Base-by-base conservation (phyloP, 331 rosid species). In the Quercus tomentella region DNA sequence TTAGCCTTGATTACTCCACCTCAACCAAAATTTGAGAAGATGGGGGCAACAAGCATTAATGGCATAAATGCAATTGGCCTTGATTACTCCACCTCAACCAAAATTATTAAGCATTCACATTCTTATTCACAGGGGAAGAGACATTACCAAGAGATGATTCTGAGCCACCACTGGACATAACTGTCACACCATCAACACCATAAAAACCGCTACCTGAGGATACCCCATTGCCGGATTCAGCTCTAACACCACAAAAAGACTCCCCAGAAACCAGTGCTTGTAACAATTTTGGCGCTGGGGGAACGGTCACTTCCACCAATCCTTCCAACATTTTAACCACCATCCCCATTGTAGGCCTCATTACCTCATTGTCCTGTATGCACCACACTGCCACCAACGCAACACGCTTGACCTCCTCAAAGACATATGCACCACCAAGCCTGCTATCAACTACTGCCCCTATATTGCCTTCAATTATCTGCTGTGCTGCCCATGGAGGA, bases 301-400 rank as follows among this genome's bases (percentile, higher is more conserved):
- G 98, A 77, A 87, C 86, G 33, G 72, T 56, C 20, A 90, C 88
- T 67, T 82, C 89, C 78, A 91, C 90, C 65, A 91, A 76, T 23
- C 97, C 98, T 72, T 93, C 92, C 82, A 93, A 78, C 98, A 90
- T 90, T 82, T 88, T 91, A 88, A 93, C 93, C 73, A 91, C 97
- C 89, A 76, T 85, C 52, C 88, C 87, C 98, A 93, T 93, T 0
- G 91, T 65, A 68, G 98, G 98, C 84, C 98, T 86, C 58, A 66
- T 66, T 76, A 79, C 85, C 74, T 93, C 98, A 1, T 92, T 89
- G 62, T 93, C 98, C 79, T 93, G 98, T 80, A 93, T 91, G 89
- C 98, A 93, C 98, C 98, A 93, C 63, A 93, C 94, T 5, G 97
- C 98, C 43, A 93, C 95, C 72, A 88, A 56, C 3, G 85, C 95